phyloP scores from a whole-genome alignment of 225 moss, liverwort and hornwort species.

The Physcomitrellopsis africana region DNA sequence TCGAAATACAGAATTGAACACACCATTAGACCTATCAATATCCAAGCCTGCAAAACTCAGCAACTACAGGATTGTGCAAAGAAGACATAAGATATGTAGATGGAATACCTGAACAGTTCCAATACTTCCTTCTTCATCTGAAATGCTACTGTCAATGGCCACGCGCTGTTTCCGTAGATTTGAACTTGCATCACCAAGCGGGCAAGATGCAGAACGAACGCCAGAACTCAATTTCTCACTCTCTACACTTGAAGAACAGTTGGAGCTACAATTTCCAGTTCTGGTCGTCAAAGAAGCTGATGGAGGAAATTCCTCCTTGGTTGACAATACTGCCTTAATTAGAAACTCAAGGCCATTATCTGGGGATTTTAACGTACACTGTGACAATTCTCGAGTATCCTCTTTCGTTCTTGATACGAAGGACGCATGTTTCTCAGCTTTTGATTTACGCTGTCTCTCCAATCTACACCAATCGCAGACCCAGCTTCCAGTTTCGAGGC shows the following conservation, averaged over 20 bases:
- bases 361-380: conserved; percentile 42
- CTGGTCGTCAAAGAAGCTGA: conserved; percentile 5
- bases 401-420: conserved; percentile 25
- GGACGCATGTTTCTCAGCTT: conserved; percentile 31
- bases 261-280: conserved; percentile 40
- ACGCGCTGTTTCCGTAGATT: conserved; percentile 30
- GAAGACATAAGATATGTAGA: neutral
- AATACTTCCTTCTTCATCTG: conserved; percentile 49
- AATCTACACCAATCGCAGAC: conserved; percentile 47
- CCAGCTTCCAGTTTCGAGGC: conserved; percentile 43
- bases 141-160: conserved; percentile 38
- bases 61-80: neutral
- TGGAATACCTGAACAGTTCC: conserved; percentile 40
- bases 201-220: conserved; percentile 36
- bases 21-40: neutral
- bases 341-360: conserved; percentile 43
- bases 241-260: conserved; percentile 49
- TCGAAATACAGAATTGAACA: neutral
- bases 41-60: neutral
- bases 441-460: conserved; percentile 26
- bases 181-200: conserved; percentile 41
- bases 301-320: conserved; percentile 27
- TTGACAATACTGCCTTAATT: conserved; percentile 42
- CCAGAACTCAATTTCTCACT: conserved; percentile 45
- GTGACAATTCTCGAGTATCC: conserved; percentile 35